Percentiles rank a stretch among this genome's conserved stretches.
phyloP scores from a whole-genome alignment of 1,284 basidiomycete genomes.

The Psilocybe mexicana region DNA sequence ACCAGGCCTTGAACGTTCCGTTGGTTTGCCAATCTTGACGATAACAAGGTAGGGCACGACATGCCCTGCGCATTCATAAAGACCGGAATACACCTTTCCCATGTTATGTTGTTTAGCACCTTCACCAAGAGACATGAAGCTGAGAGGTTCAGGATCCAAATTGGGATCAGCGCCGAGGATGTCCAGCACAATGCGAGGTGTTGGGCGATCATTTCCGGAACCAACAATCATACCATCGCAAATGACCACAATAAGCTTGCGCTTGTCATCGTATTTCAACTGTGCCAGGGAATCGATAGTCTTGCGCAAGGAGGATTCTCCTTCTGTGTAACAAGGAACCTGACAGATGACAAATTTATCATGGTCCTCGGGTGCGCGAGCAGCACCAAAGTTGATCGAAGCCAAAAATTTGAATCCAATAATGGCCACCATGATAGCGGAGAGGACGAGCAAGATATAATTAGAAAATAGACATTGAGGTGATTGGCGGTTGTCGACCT shows the following conservation, averaged over 20 bases:
- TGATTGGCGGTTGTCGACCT: constrained; percentile 91
- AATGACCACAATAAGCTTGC: constrained; percentile 91
- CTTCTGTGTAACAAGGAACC: constrained; percentile 98
- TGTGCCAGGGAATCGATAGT: constrained; percentile 95
- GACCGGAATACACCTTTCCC: constrained; percentile 96
- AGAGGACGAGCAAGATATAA: constrained; percentile 90
- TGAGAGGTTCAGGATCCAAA: constrained; percentile 91
- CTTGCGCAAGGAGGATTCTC: constrained; percentile 81
- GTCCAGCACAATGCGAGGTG: constrained; percentile 92
- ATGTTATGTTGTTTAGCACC: constrained; percentile 97
- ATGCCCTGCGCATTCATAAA: constrained; percentile 94
- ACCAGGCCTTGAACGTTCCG: constrained; percentile 89
- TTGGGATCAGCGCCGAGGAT: constrained; percentile 95
- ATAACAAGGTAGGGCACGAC: constrained; percentile 96
- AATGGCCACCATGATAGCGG: constrained; percentile 91
- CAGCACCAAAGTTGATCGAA: constrained; percentile 84
- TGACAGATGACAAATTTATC: constrained; percentile 99
- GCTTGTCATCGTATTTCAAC: constrained; percentile 98
- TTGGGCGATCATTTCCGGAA: constrained; percentile 90
- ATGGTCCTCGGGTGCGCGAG: constrained; percentile 90
- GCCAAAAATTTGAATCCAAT: constrained; percentile 99
- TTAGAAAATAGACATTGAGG: constrained; percentile 90
- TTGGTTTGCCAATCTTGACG: constrained; percentile 97
- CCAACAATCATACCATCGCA: constrained; percentile 99
- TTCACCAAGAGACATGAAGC: constrained; percentile 92